phyloP scores from a whole-genome alignment of 75 land plant species.

The Ceratopteris richardii region DNA sequence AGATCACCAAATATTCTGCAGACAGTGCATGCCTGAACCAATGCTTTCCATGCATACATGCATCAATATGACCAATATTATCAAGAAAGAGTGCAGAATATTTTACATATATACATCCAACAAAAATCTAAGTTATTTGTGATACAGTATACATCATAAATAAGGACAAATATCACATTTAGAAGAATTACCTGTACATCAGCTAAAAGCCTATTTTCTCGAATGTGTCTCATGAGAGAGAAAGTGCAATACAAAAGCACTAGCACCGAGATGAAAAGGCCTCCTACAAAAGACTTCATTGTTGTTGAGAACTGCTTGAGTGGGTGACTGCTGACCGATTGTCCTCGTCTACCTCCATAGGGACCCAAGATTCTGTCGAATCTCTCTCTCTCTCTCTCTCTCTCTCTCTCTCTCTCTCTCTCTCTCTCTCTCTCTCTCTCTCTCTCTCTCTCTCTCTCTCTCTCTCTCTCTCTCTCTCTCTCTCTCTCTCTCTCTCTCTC shows the following conservation, averaged over 20 bases:
- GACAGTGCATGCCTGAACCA: no score
- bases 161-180: neutral
- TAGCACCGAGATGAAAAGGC: constrained; percentile 41
- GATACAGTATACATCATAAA: no score
- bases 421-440: no score
- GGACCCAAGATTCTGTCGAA: neutral
- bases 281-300: constrained; percentile 37
- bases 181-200: constrained; percentile 27
- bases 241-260: constrained; percentile 60
- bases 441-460: neutral
- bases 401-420: neutral
- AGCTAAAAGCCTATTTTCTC: constrained; percentile 13
- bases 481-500: no score
- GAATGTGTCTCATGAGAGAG: constrained; percentile 36
- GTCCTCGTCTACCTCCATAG: constrained; percentile 2
- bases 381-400: constrained; percentile 1
- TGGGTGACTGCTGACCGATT: constrained; percentile 16
- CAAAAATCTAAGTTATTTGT: neutral
- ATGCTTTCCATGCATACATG: no score
- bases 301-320: constrained; percentile 27
- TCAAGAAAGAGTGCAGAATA: no score
- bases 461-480: no score
- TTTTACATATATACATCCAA: neutral
- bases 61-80: no score
- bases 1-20: neutral